Percentiles rank a stretch among this genome's conserved stretches.
These are phyloP conservation scores for Arxiozyma bovina DNA, from an alignment of 1,139 yeast species.

Conservation along the genomic window DNA sequence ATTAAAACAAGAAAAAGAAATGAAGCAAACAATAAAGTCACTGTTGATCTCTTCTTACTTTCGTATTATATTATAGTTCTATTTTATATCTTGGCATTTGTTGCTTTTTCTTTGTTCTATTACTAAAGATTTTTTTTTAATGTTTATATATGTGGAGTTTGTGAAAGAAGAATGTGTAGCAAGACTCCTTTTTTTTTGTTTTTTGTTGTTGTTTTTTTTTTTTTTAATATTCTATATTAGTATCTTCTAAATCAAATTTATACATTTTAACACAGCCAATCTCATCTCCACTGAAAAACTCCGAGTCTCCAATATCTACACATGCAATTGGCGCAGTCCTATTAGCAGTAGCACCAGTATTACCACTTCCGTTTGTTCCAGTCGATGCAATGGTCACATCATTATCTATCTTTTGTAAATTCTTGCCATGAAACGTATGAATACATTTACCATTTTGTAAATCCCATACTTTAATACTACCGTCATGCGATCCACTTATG, in stretches of 20 bases:
- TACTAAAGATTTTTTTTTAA: too few species aligned
- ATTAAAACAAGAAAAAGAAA: too few species aligned
- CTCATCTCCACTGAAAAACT: slow-evolving; percentile 85
- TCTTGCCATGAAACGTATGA: slow-evolving; percentile 73
- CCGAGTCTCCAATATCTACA: slow-evolving; percentile 82
- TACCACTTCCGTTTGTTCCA: not conserved
- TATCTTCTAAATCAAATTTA: slow-evolving; percentile 46
- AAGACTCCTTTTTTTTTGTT: not conserved
- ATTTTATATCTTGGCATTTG: too few species aligned
- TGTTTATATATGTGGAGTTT: too few species aligned
- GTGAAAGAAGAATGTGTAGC: too few species aligned
- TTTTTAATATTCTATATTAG: slow-evolving; percentile 2
- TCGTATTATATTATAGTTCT: too few species aligned
- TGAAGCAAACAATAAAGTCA: too few species aligned
- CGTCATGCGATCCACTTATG: slow-evolving; percentile 89
- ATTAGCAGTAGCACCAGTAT: not conserved
- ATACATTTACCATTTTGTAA: slow-evolving; percentile 86
- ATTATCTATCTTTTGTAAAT: slow-evolving; percentile 10
- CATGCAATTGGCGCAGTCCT: slow-evolving; percentile 61
- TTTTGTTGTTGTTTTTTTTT: not conserved
- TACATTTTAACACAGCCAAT: slow-evolving; percentile 76
- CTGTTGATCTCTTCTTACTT: too few species aligned
- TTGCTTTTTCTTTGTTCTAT: too few species aligned
- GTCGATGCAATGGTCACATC: slow-evolving; percentile 28
- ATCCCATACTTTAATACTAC: slow-evolving; percentile 89